Percentiles rank a stretch among this genome's conserved stretches.
Evolutionary conservation across 169 alveolate species (phyloP).

Genomic region (Plasmodium knowlesi): DNA sequence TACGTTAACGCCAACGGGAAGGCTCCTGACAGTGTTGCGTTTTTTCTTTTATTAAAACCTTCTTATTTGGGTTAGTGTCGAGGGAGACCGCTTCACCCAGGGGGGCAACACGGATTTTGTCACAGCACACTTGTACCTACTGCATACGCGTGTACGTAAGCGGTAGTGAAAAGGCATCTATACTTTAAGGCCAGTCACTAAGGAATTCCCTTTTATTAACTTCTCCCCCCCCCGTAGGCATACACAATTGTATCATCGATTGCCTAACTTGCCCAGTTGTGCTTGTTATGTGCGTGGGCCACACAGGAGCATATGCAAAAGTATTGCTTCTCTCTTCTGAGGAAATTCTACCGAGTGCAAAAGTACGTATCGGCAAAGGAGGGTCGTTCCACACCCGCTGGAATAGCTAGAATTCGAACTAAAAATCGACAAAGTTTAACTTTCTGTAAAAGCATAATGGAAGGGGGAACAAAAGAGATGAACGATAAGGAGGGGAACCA

Average conservation of each 20-base stretch:
- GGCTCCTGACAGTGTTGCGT: background rate
- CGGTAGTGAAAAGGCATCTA: background rate
- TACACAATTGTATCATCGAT: background rate
- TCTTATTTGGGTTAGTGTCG: background rate
- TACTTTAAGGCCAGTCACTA: background rate
- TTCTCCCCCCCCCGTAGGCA: background rate
- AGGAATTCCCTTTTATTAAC: background rate
- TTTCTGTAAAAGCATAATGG: slow-evolving; percentile 16
- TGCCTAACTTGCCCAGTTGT: background rate
- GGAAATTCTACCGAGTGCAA: background rate
- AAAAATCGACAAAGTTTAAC: background rate
- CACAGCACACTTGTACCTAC: background rate
- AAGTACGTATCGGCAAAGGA: slow-evolving; percentile 6
- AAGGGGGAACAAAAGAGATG: background rate
- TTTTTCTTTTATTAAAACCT: background rate
- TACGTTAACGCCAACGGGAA: background rate
- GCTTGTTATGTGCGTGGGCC: background rate
- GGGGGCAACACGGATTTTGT: background rate
- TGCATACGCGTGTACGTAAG: background rate
- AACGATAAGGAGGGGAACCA: background rate
- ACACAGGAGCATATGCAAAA: background rate
- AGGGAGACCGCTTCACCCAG: background rate
- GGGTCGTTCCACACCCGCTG: background rate
- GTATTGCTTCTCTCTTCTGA: background rate
- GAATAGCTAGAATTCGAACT: background rate